These are phyloP conservation scores for Stylosanthes scabra DNA, from an alignment of 331 rosid genomes.

Conservation along the genomic window DNA sequence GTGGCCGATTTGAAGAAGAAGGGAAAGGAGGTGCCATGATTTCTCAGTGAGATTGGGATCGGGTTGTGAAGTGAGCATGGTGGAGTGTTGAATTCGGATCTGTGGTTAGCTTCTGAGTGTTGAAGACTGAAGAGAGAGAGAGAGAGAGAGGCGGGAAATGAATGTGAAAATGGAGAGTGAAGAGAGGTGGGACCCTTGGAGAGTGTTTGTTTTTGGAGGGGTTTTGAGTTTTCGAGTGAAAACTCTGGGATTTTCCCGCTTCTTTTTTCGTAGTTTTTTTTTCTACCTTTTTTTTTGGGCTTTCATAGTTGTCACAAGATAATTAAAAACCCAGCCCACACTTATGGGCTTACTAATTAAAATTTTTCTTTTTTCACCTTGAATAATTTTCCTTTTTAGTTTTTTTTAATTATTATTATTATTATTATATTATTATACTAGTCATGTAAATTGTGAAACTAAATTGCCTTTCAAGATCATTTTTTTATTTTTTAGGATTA, in stretches of 20 bases:
- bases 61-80: neutral
- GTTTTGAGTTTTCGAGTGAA: neutral
- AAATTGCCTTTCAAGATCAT: too few relatives aligned
- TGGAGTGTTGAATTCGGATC: slow-evolving; percentile 17
- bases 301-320: too few relatives aligned
- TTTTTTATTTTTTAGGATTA: too few relatives aligned
- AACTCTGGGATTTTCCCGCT: neutral
- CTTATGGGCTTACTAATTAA: too few relatives aligned
- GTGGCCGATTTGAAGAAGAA: slow-evolving; percentile 49
- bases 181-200: neutral
- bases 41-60: slow-evolving; percentile 36
- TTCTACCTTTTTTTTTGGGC: neutral
- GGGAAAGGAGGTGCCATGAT: slow-evolving; percentile 49
- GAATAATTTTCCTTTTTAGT: too few relatives aligned
- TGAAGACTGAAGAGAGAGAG: neutral
- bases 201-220: neutral
- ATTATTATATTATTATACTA: too few relatives aligned
- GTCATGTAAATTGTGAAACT: too few relatives aligned
- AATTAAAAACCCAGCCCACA: too few relatives aligned
- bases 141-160: slow-evolving; percentile 1
- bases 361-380: too few relatives aligned
- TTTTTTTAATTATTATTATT: too few relatives aligned
- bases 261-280: neutral
- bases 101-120: neutral
- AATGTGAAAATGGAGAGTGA: neutral